Evolutionary conservation across 2,329 filamentous ascomycete species (phyloP), one percentile per base, ranked within the genome.

Genomic region (Ceratocystis papillata): DNA sequence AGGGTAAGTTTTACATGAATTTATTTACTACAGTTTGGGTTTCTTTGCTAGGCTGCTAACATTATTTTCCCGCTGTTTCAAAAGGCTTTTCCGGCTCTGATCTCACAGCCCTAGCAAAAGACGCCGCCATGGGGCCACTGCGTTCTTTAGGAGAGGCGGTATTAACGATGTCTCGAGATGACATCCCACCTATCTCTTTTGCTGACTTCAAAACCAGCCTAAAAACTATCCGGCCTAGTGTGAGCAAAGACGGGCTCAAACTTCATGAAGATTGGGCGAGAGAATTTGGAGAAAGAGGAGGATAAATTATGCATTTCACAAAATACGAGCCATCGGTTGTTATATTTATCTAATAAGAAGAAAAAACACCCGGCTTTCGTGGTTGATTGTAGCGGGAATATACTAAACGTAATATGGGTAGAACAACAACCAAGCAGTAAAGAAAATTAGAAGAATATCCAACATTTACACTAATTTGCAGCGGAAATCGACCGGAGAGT

Each of bases 41-140:
- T 7, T n/a, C 5, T 64, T 37, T 44, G 44, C 15, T 3, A 30
- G 10, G 8, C 3, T 57, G 48, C 57, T 61, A 61, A 63, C 63
- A 61, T 65, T 60, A 48, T 30, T 62, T 25, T 41, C 53, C 46
- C 37, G 37, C 12, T 41, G 37, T 12, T 65, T 7, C 20, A 2
- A 28, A 53, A 96, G 92, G 91, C n/a, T 99, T 96, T 77, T 96
- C 91, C 7, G 94, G 94, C 57, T 96, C 91, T 1, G 94, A 99
- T 72, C 96, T 99, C 70, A 97, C 94, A 25, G 92, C 94, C 1
- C 79, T 99, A 7, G 94, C 94, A 6, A 99, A 99, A 76, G 94
- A 99, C 73, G 94, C 94, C 7, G 94, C 94, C 2, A 99, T 99
- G 94, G 93, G 94, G 0, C 94, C 94, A 0, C 79, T 99, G 12